A percentile compares a stretch with the other conserved stretches of the same genome.
Evolutionary conservation across 192 early-diverging fungal genomes (phyloP).

Genomic region (Coemansia sp.): DNA sequence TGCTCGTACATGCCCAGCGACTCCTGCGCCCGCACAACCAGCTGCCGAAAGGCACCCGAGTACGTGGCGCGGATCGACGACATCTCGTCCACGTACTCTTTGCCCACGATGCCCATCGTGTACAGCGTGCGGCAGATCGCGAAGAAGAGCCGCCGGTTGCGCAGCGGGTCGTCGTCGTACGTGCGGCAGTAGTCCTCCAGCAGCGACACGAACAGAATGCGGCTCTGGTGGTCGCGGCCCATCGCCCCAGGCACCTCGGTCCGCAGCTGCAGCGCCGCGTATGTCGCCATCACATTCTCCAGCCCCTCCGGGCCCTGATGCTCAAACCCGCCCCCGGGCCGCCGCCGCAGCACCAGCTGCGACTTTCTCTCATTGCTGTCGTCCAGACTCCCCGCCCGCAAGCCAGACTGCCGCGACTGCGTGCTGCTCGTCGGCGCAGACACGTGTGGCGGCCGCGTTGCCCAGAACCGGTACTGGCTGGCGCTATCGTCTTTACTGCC

Average conservation of each 20-base stretch:
- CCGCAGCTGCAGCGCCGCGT: slow-evolving; percentile 4
- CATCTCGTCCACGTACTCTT: slow-evolving; percentile 82
- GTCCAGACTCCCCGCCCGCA: neutral
- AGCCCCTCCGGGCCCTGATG: neutral
- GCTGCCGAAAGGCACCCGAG: slow-evolving; percentile 78
- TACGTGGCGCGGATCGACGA: slow-evolving; percentile 77
- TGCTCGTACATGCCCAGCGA: slow-evolving; percentile 52
- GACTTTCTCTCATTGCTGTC: neutral
- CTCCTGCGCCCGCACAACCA: slow-evolving; percentile 76
- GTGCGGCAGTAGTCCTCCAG: slow-evolving; percentile 88
- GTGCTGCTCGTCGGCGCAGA: neutral
- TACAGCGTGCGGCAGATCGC: slow-evolving; percentile 84
- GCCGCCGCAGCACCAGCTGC: slow-evolving; percentile 4
- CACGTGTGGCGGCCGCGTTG: slow-evolving; percentile 18
- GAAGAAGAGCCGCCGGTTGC: slow-evolving; percentile 82
- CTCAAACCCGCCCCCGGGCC: neutral
- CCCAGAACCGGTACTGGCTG: slow-evolving; percentile 27
- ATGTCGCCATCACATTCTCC: neutral
- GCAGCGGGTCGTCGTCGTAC: slow-evolving; percentile 83
- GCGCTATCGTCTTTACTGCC: neutral
- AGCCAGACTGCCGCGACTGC: neutral
- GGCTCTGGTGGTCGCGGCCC: slow-evolving; percentile 63
- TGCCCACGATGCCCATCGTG: slow-evolving; percentile 79
- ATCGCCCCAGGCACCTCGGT: slow-evolving; percentile 14
- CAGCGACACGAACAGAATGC: slow-evolving; percentile 81